Evolutionary conservation across 495 filamentous ascomycete genomes (phyloP).

Genomic region (Mytilinidion resinicola): DNA sequence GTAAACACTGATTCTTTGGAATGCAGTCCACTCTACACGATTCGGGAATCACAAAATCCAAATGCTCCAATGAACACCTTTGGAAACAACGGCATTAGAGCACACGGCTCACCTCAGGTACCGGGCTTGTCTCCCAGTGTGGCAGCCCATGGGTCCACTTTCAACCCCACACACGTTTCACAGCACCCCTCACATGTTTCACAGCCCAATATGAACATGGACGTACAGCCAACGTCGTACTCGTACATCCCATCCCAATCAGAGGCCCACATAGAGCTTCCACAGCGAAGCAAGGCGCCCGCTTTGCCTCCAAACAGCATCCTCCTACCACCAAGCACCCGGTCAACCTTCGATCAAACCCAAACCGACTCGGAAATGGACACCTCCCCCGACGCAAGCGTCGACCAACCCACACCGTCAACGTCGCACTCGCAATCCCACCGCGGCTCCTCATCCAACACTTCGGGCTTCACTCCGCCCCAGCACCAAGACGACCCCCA

Average conservation of each 20-base stretch:
- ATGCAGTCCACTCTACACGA: slow-evolving; percentile 26
- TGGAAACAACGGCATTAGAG: neutral
- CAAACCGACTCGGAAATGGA: slow-evolving; percentile 23
- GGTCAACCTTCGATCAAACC: neutral
- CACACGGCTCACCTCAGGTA: slow-evolving; percentile 4
- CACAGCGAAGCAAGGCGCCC: neutral
- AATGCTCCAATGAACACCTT: slow-evolving; percentile 20
- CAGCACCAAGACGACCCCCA: slow-evolving; percentile 12
- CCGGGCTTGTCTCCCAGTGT: slow-evolving; percentile 6
- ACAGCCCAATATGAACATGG: slow-evolving; percentile 11
- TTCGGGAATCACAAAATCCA: slow-evolving; percentile 24
- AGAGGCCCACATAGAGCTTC: slow-evolving; percentile 3
- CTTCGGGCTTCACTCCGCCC: slow-evolving; percentile 17
- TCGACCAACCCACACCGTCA: slow-evolving; percentile 22
- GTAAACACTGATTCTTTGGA: slow-evolving; percentile 19
- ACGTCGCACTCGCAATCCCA: slow-evolving; percentile 16
- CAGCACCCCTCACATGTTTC: slow-evolving; percentile 21
- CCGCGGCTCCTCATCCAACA: slow-evolving; percentile 19
- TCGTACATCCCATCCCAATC: slow-evolving; percentile 13
- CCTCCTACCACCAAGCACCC: neutral
- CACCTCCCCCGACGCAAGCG: slow-evolving; percentile 11
- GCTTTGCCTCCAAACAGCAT: neutral
- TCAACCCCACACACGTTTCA: no score
- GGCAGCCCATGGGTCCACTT: no score
- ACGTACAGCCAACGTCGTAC: slow-evolving; percentile 2